A percentile compares a stretch with the other conserved stretches of the same genome.
These are phyloP conservation scores for Pythium apleroticum DNA, from an alignment of 352 stramenopile species.

Conservation along the genomic window DNA sequence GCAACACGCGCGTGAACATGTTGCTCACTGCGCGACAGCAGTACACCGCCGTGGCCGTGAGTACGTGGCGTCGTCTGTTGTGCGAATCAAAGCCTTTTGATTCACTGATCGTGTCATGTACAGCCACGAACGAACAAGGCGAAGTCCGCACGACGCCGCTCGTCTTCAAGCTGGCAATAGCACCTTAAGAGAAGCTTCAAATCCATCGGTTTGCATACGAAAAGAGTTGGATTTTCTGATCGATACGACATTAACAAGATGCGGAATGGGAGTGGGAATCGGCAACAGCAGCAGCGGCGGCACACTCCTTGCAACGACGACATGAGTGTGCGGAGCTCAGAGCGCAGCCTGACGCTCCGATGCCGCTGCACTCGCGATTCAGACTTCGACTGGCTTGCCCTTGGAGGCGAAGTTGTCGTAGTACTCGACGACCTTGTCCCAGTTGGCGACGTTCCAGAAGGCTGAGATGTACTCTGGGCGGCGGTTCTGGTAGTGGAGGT, in stretches of 20 bases:
- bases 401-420: slow-evolving; percentile 90
- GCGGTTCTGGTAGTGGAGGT: slow-evolving; percentile 97
- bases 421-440: slow-evolving; percentile 92
- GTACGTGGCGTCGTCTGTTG: slow-evolving; percentile 46
- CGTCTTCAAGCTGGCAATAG: slow-evolving; percentile 35
- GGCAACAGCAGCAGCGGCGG: neutral
- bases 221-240: slow-evolving; percentile 3
- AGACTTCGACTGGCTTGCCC: slow-evolving; percentile 82
- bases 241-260: slow-evolving; percentile 4
- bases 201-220: neutral
- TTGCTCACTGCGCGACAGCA: slow-evolving; percentile 44
- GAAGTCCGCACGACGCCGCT: slow-evolving; percentile 34
- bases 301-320: slow-evolving; percentile 12
- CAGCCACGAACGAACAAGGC: slow-evolving; percentile 39
- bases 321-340: slow-evolving; percentile 22
- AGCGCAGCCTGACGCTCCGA: slow-evolving; percentile 17
- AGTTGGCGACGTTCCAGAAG: slow-evolving; percentile 98
- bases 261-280: neutral
- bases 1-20: slow-evolving; percentile 36
- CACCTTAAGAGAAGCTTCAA: neutral
- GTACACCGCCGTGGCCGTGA: slow-evolving; percentile 52
- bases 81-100: too few species aligned
- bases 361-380: slow-evolving; percentile 35
- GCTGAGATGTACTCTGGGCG: slow-evolving; percentile 96
- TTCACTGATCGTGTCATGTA: neutral